These are phyloP conservation scores for Colletotrichum shisoi DNA, from an alignment of 2,329 filamentous ascomycete species.

Conservation along the genomic window DNA sequence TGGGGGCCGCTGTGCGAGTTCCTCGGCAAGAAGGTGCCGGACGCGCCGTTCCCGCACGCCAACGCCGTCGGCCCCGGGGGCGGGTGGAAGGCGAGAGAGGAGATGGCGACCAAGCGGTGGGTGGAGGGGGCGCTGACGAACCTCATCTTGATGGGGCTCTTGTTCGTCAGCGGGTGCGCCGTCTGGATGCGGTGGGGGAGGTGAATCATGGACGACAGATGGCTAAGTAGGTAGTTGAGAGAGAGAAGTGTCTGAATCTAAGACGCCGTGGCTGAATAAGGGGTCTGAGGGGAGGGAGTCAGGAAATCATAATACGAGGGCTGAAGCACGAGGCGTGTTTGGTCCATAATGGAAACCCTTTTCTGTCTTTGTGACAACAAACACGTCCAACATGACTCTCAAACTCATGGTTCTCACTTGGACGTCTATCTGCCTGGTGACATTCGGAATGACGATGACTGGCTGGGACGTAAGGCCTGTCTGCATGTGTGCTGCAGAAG, in stretches of 20 bases:
- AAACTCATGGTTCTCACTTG: no score
- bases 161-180: constrained; percentile 16
- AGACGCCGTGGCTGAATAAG: no score
- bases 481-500: no score
- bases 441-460: background rate
- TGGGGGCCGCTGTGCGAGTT: constrained; percentile 55
- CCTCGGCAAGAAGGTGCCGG: constrained; percentile 48
- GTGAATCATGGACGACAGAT: background rate
- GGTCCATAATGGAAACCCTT: no score
- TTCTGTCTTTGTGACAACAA: no score
- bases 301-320: no score
- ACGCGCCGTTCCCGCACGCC: constrained; percentile 47
- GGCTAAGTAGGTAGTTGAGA: no score
- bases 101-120: constrained; percentile 37
- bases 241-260: no score
- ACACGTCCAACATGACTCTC: no score
- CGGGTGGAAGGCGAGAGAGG: constrained; percentile 32
- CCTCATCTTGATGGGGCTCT: constrained; percentile 8
- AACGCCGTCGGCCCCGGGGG: constrained; percentile 41
- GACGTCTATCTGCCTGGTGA: background rate
- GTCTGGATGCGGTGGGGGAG: constrained; percentile 21
- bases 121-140: constrained; percentile 34
- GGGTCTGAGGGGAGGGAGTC: no score
- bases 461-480: background rate
- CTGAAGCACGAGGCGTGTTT: no score